phyloP scores from a whole-genome alignment of 2,329 filamentous ascomycete species.

The Penicillium sclerotigenum region DNA sequence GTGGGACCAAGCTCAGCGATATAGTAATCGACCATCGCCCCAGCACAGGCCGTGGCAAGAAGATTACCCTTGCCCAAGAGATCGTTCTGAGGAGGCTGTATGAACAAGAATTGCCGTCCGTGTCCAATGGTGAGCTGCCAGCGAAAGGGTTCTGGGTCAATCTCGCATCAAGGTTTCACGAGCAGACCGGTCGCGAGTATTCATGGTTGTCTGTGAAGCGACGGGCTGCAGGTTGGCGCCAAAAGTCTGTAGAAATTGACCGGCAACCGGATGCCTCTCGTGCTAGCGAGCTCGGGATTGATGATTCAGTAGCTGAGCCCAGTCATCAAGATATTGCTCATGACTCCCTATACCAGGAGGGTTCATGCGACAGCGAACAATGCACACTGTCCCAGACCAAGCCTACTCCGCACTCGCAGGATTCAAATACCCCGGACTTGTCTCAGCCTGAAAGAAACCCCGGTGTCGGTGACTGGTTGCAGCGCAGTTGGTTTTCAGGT shows the following conservation, averaged over 20 bases:
- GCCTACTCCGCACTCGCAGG: background rate
- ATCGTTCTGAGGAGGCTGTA: background rate
- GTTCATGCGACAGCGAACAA: background rate
- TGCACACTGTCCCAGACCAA: background rate
- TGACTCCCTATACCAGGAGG: no score
- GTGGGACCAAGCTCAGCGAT: background rate
- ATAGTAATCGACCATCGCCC: background rate
- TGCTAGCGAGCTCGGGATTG: background rate
- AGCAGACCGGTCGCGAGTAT: background rate
- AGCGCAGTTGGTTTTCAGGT: background rate
- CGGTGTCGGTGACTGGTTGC: background rate
- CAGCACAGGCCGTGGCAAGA: background rate
- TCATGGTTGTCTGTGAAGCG: slow-evolving; percentile 7
- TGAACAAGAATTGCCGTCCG: background rate
- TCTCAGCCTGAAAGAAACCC: background rate
- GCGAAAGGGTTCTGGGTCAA: slow-evolving; percentile 1
- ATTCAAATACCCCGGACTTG: background rate
- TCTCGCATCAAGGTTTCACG: background rate
- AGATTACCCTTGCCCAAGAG: background rate
- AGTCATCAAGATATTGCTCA: background rate
- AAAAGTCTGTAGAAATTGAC: background rate
- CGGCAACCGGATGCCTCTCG: background rate
- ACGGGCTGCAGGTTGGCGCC: background rate
- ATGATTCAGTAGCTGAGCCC: background rate
- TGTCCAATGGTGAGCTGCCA: background rate